Evolutionary conservation across 2,329 filamentous ascomycete species (phyloP).

Genomic region (Ophiostoma australiae): DNA sequence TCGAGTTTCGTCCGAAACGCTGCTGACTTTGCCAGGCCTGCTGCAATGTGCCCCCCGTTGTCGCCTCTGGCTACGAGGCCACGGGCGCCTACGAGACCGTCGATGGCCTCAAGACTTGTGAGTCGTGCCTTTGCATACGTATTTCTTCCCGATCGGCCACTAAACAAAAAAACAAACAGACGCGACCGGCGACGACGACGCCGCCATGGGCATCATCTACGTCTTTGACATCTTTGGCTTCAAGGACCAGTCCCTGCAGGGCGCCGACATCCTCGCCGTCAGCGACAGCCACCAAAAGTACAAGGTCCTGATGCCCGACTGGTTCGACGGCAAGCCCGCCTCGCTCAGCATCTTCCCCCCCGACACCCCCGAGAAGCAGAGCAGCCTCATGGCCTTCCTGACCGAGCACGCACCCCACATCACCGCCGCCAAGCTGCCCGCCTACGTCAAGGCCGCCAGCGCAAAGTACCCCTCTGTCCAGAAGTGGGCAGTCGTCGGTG

Average conservation of each 20-base stretch:
- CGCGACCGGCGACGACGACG: conserved; percentile 43
- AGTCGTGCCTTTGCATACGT: conserved; percentile 24
- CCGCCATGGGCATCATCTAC: conserved; percentile 55
- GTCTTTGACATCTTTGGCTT: conserved; percentile 67
- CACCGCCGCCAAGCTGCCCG: conserved; percentile 48
- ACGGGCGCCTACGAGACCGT: conserved; percentile 45
- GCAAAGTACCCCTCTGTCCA: conserved; percentile 51
- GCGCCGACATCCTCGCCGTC: conserved; percentile 60
- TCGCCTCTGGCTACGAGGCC: conserved; percentile 40
- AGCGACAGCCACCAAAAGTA: conserved; percentile 60
- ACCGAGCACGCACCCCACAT: conserved; percentile 45
- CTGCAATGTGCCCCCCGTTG: conserved; percentile 46
- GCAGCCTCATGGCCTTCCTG: conserved; percentile 56
- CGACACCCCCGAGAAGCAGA: conserved; percentile 58
- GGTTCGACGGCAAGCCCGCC: conserved; percentile 71
- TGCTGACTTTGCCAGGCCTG: conserved; percentile 31
- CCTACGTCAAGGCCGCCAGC: conserved; percentile 50
- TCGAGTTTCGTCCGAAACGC: background rate
- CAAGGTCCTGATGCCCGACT: conserved; percentile 86
- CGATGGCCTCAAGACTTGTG: conserved; percentile 42
- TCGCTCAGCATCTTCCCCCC: conserved; percentile 56
- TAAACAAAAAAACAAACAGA: conserved; percentile 33
- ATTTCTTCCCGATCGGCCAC: conserved; percentile 28
- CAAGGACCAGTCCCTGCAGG: conserved; percentile 65
- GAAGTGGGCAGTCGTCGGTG: conserved; percentile 58